These are phyloP conservation scores for Tillandsia leiboldiana DNA, from an alignment of 176 grass and related monocot species.

Conservation along the genomic window DNA sequence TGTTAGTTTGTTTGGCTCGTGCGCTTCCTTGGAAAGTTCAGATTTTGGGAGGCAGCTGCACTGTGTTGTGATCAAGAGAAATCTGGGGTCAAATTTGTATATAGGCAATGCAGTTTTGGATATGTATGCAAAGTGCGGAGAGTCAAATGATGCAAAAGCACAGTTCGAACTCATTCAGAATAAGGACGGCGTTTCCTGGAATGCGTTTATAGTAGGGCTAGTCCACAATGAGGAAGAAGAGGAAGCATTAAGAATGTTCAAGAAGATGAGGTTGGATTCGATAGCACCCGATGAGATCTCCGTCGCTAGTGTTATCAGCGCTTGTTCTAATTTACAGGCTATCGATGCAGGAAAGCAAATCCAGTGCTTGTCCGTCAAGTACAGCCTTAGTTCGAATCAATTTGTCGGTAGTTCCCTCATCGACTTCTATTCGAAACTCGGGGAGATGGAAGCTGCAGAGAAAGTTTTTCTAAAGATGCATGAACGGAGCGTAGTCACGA, in stretches of 20 bases:
- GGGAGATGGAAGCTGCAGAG: slow-evolving; percentile 42
- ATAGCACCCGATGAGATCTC: slow-evolving; percentile 46
- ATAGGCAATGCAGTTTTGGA: slow-evolving; percentile 55
- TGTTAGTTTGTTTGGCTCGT: slow-evolving; percentile 42
- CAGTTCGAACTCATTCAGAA: slow-evolving; percentile 38
- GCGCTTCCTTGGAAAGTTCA: slow-evolving; percentile 22
- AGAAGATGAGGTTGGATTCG: slow-evolving; percentile 29
- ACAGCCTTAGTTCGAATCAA: slow-evolving; percentile 32
- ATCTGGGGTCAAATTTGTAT: slow-evolving; percentile 37
- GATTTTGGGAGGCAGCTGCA: slow-evolving; percentile 46
- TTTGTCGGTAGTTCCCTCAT: slow-evolving; percentile 52
- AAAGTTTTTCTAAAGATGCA: slow-evolving; percentile 41
- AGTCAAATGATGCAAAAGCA: slow-evolving; percentile 26
- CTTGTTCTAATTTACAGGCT: slow-evolving; percentile 41
- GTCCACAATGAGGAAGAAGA: slow-evolving; percentile 38
- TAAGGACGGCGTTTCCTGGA: slow-evolving; percentile 60
- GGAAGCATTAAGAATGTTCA: slow-evolving; percentile 35
- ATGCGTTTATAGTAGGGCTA: slow-evolving; percentile 65
- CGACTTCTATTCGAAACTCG: slow-evolving; percentile 53
- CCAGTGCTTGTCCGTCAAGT: slow-evolving; percentile 40
- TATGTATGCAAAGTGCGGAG: slow-evolving; percentile 68
- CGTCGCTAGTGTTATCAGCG: slow-evolving; percentile 47
- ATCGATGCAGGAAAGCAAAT: slow-evolving; percentile 58
- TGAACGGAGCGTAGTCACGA: slow-evolving; percentile 39
- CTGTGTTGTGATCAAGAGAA: slow-evolving; percentile 39